Conservation (phyloP, 306 rosid species). For the Cicer bijugum region DNA sequence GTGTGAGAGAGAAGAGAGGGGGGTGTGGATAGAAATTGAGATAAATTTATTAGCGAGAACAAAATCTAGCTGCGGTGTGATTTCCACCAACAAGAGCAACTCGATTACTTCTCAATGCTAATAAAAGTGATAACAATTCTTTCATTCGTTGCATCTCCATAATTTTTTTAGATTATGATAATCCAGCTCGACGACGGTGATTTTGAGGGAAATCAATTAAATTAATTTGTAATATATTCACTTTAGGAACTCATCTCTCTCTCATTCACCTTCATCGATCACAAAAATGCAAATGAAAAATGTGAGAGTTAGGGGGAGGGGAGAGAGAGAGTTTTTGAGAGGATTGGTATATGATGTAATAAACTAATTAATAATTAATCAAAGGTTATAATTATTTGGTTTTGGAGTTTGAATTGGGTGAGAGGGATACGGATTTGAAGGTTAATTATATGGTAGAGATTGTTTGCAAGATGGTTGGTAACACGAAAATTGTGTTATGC, state of each 20-base stretch:
- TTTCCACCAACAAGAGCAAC: conserved; percentile 82
- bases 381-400: conserved; percentile 3
- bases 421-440: conserved; percentile 35
- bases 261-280: conserved; percentile 45
- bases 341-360: neutral
- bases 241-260: conserved; percentile 10
- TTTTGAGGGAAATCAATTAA: neutral
- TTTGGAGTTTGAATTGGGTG: neutral
- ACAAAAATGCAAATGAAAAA: conserved; percentile 45
- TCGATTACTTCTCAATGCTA: conserved; percentile 49
- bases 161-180: neutral
- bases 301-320: conserved; percentile 21
- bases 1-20: conserved; percentile 7
- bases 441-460: conserved; percentile 33
- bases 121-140: conserved; percentile 61
- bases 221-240: neutral
- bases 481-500: conserved; percentile 53
- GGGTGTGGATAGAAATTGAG: neutral
- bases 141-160: conserved; percentile 76
- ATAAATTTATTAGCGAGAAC: conserved; percentile 61
- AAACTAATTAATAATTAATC: neutral
- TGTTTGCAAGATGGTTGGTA: conserved; percentile 39
- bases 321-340: conserved; percentile 39
- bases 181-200: conserved; percentile 51
- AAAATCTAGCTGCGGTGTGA: conserved; percentile 83